Evolutionary conservation across 1,284 basidiomycete genomes (phyloP), one percentile per base, ranked within the genome.

Genomic region (Gomphus bonarii): DNA sequence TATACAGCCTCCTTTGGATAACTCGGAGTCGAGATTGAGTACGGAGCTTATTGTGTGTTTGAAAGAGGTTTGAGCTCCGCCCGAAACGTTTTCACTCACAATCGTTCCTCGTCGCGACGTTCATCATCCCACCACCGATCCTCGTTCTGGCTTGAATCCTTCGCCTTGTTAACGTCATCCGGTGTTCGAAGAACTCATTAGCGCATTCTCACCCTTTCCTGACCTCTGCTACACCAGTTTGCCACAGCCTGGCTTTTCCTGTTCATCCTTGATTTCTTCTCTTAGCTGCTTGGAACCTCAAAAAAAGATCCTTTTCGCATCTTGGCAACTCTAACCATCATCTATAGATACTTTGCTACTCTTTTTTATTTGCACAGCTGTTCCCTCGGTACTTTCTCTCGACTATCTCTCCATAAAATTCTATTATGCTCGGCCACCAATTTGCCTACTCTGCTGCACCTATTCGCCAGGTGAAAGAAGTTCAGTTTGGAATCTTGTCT

Each of bases 401-500:
- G 7, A 33, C 18, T 28, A 36, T 47, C 57, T 22, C 44, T 40
- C n/a, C 50, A 43, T 53, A 53, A 33, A 51, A 50, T 59, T 54
- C 59, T 65, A 63, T 55, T 71, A 89, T 90, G 87, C 76, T 89
- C 61, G 87, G 87, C 62, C 87, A 90, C 72, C 85, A 88, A 70
- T 91, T 91, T 66, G 87, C 94, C 63, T 90, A 85, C 72, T 97
- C 94, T 46, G 86, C 90, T 68, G 94, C 94, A 59, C 95, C 95
- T 42, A 81, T 95, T 72, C 85, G 88, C 72, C 89, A 90, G 73
- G 92, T 98, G 66, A 90, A 87, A 76, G 95, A 98, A 76, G 95
- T 99, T 61, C 97, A 99, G 73, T 99, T 99, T 76, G 95, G 97
- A 68, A 94, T 99, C 65, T 84, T 99, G 68, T 97, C 94, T 55